Evolutionary conservation across 495 filamentous ascomycete genomes (phyloP).

Genomic region (Neurospora tetrasperma): DNA sequence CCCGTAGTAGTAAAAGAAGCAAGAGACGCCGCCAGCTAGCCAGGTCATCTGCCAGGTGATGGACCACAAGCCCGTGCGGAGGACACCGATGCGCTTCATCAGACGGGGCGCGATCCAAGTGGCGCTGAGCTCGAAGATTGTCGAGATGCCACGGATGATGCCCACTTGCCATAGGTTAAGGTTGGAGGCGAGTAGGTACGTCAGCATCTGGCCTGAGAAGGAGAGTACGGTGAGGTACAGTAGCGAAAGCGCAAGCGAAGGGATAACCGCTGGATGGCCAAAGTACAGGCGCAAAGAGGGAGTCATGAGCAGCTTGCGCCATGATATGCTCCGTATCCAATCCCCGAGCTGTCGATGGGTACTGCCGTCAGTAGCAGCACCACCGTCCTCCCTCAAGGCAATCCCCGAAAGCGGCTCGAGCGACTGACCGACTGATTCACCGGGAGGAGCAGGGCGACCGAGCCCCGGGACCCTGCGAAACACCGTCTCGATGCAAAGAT

Average conservation of each 20-base stretch:
- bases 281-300: constrained; percentile 30
- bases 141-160: constrained; percentile 26
- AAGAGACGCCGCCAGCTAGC: constrained; percentile 31
- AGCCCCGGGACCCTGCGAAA: constrained; percentile 6
- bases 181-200: constrained; percentile 40
- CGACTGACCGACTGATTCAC: background rate
- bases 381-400: background rate
- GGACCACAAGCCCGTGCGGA: constrained; percentile 54
- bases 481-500: constrained; percentile 45
- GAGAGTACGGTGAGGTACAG: constrained; percentile 51
- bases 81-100: constrained; percentile 45
- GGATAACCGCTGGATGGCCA: constrained; percentile 34
- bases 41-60: constrained; percentile 50
- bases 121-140: constrained; percentile 35
- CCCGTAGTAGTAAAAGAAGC: constrained; percentile 31
- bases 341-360: background rate
- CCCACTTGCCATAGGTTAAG: constrained; percentile 29
- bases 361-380: background rate
- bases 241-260: constrained; percentile 44
- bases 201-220: constrained; percentile 50
- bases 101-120: constrained; percentile 41
- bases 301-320: constrained; percentile 4
- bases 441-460: background rate
- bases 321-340: background rate
- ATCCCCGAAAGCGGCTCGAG: background rate